Conservation (phyloP, 805 yeast genomes). For the Dipodascus albidus region DNA sequence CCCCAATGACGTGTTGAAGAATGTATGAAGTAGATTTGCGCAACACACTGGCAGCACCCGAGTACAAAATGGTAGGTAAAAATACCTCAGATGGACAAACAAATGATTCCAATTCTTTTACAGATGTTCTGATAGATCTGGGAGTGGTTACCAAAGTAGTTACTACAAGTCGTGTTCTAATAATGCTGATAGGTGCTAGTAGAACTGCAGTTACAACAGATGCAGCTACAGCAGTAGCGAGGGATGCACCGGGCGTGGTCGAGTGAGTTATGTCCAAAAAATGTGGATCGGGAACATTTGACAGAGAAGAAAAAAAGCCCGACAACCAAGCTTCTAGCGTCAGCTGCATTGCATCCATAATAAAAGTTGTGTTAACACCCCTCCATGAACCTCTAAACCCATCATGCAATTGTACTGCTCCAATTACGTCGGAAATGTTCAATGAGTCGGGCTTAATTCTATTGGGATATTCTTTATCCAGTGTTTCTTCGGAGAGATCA, state of each 20-base stretch:
- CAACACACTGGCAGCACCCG: slow-evolving; percentile 48
- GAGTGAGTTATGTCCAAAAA: slow-evolving; percentile 75
- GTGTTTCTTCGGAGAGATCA: slow-evolving; percentile 1
- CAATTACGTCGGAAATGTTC: slow-evolving; percentile 22
- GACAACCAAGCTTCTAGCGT: slow-evolving; percentile 88
- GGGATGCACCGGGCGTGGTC: slow-evolving; percentile 59
- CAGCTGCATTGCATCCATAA: slow-evolving; percentile 59
- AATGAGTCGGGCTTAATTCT: slow-evolving; percentile 18
- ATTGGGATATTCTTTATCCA: background rate
- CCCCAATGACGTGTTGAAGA: slow-evolving; percentile 45
- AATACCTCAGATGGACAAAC: slow-evolving; percentile 50
- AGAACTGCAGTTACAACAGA: slow-evolving; percentile 60
- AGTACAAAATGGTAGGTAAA: slow-evolving; percentile 57
- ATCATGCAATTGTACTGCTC: slow-evolving; percentile 54
- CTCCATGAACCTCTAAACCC: slow-evolving; percentile 49
- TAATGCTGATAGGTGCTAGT: slow-evolving; percentile 71
- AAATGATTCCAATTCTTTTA: slow-evolving; percentile 39
- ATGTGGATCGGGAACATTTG: slow-evolving; percentile 80
- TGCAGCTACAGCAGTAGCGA: slow-evolving; percentile 57
- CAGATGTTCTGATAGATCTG: slow-evolving; percentile 62
- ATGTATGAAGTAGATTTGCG: slow-evolving; percentile 56
- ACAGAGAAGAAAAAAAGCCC: slow-evolving; percentile 70
- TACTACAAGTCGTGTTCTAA: slow-evolving; percentile 65
- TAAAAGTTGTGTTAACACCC: slow-evolving; percentile 69
- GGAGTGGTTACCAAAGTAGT: slow-evolving; percentile 43